phyloP scores from a whole-genome alignment of 257 asterid genomes.

The Solanum sitiens region DNA sequence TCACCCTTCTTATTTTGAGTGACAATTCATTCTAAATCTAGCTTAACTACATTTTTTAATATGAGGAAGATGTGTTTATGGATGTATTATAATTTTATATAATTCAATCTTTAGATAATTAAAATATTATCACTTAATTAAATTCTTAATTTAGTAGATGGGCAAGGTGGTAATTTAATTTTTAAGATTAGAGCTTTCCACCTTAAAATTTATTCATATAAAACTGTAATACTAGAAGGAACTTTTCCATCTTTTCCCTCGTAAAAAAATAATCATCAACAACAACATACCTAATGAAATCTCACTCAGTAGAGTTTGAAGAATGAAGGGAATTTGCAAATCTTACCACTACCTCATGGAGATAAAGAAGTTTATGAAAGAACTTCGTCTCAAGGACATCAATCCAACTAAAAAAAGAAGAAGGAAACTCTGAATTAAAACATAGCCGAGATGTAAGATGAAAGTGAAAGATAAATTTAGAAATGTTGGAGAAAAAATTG shows the following conservation, averaged over 20 bases:
- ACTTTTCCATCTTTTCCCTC: no score
- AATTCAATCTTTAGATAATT: no score
- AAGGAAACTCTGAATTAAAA: neutral
- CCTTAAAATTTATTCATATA: neutral
- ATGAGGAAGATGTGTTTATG: no score
- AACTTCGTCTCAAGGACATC: neutral
- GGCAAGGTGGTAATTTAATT: no score
- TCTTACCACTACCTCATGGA: neutral
- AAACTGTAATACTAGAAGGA: neutral
- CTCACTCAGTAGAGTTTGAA: neutral
- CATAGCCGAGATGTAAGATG: neutral
- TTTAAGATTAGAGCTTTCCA: no score
- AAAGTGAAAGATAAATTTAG: neutral
- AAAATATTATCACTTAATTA: no score
- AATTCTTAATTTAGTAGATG: no score
- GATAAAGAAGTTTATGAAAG: neutral
- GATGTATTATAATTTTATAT: no score
- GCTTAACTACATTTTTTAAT: no score
- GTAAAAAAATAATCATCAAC: neutral
- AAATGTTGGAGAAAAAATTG: neutral
- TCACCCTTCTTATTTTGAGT: no score
- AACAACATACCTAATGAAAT: neutral
- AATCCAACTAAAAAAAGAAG: neutral
- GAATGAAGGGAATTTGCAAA: neutral
- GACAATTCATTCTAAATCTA: no score